These are phyloP conservation scores for Hymenochaete sp. DNA, from an alignment of 1,284 basidiomycete genomes.

Conservation along the genomic window DNA sequence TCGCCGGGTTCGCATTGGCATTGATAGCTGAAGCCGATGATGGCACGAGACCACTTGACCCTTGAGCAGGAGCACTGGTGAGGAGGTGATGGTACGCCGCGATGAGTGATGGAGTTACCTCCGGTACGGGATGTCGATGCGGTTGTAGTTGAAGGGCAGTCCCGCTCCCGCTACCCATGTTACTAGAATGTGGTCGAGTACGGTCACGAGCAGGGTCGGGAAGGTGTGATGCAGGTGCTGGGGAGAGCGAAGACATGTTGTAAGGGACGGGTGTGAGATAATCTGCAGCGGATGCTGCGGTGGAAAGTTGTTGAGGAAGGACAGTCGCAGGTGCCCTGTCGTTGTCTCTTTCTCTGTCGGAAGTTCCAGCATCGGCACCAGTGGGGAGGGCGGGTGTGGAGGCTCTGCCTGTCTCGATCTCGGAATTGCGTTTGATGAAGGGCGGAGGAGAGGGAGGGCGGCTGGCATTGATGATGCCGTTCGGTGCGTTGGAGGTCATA, in stretches of 20 bases:
- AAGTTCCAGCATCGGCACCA: background rate
- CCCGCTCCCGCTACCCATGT: background rate
- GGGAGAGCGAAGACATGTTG: conserved; percentile 53
- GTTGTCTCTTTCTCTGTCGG: conserved; percentile 9
- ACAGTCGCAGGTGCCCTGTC: conserved; percentile 17
- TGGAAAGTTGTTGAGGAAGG: conserved; percentile 34
- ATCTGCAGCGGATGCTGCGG: conserved; percentile 45
- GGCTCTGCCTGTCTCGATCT: conserved; percentile 19
- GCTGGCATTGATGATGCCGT: conserved; percentile 26
- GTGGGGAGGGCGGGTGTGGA: conserved; percentile 22
- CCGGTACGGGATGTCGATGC: conserved; percentile 29
- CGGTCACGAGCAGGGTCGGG: conserved; percentile 29
- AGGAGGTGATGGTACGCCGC: conserved; percentile 66
- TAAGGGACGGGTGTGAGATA: conserved; percentile 63
- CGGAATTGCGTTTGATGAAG: conserved; percentile 19
- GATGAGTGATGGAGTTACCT: conserved; percentile 47
- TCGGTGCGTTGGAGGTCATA: no score
- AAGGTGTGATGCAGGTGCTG: conserved; percentile 56
- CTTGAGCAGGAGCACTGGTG: conserved; percentile 40
- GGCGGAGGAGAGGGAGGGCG: conserved; percentile 27
- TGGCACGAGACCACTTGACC: no score
- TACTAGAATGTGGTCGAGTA: no score
- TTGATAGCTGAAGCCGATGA: no score
- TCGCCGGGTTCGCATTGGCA: conserved; percentile 42
- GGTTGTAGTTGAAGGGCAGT: conserved; percentile 16